Percentiles rank a stretch among this genome's conserved stretches.
Conservation (phyloP, 495 filamentous ascomycete genomes). For the Aspergillus wentii region DNA sequence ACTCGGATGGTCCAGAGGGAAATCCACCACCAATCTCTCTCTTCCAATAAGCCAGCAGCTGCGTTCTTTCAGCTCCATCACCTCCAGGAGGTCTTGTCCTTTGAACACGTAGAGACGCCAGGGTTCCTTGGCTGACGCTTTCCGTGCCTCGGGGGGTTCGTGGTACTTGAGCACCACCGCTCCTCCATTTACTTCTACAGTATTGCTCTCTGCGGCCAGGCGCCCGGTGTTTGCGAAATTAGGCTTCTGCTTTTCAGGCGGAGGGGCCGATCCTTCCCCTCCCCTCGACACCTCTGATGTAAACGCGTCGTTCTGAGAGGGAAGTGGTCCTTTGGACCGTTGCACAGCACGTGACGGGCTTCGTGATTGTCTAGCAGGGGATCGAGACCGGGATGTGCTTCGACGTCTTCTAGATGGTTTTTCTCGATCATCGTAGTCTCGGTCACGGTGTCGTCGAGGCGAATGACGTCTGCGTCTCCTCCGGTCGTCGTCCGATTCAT, state of each 20-base stretch:
- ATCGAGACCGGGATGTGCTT: conserved; percentile 25
- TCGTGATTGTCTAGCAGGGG: conserved; percentile 23
- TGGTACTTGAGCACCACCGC: conserved; percentile 87
- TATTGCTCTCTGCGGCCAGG: conserved; percentile 85
- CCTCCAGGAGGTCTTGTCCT: conserved; percentile 70
- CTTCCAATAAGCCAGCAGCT: conserved; percentile 90
- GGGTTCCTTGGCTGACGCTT: conserved; percentile 67
- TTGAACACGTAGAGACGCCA: conserved; percentile 97
- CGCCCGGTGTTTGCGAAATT: conserved; percentile 79
- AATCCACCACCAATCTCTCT: conserved; percentile 73
- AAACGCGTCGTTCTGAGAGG: conserved; percentile 69
- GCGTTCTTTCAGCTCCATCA: conserved; percentile 65
- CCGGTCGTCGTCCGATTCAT: conserved; percentile 20
- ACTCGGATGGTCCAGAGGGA: conserved; percentile 83
- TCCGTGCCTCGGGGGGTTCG: conserved; percentile 89
- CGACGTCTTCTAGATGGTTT: conserved; percentile 22
- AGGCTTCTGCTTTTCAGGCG: conserved; percentile 72
- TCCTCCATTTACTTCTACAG: conserved; percentile 62
- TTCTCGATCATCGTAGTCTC: conserved; percentile 16
- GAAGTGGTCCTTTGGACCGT: conserved; percentile 53
- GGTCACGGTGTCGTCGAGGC: conserved; percentile 24
- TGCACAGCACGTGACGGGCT: conserved; percentile 24
- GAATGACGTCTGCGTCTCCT: conserved; percentile 28
- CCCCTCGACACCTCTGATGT: conserved; percentile 38
- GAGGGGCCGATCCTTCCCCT: conserved; percentile 30